Base-by-base conservation (phyloP, 2,329 filamentous ascomycete genomes). In the Colletotrichum sansevieriae region DNA sequence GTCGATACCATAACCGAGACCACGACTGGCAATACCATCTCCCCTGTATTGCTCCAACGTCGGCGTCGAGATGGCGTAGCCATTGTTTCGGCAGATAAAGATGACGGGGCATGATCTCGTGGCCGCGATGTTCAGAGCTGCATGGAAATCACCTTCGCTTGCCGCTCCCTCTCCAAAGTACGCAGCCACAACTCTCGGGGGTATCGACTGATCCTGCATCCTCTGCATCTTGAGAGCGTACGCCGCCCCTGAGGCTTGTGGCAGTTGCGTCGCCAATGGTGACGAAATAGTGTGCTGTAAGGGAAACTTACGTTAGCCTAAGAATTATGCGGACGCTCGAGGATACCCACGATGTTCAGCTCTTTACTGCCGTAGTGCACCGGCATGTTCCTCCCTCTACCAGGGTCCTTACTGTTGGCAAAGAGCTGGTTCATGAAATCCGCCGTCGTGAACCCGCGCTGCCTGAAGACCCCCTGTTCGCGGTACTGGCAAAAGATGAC, bases 371-470 rank as follows among this genome's bases (percentile, higher is more conserved):
- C 95, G 76, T 98, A 99, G 80, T 99, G 96, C 13, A 98, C 93
- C 0, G 96, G 96, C 96, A 99, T 99, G 75, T 97, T 98, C 71
- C 95, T 89, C 1, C 95, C 96, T 69, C 86, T 87, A 1, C 95
- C 95, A 0, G 85, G 80, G 74, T 99, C 96, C 71, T 93, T 88
- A 63, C 84, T 87, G 76, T 97, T 98, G 20, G 95, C 90, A 81
- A 98, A 98, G 9, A 99, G 82, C 78, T 99, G 96, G 74, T 89
- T 92, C 96, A 99, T 98, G 76, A 98, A 98, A 68, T 98, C 90
- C 55, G 90, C 89, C 52, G 97, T 85, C 0, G 89, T 92, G 78
- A 95, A 98, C 3, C 96, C 96, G 43, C 96, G 89, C 79, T 98
- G 92, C 72, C 92, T 88, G 78, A 97, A 96, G 6, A 98, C 92